A percentile compares a stretch with the other conserved stretches of the same genome.
These are phyloP conservation scores for Suhomyces tanzawaensis DNA, from an alignment of 805 yeast genomes.

Conservation along the genomic window DNA sequence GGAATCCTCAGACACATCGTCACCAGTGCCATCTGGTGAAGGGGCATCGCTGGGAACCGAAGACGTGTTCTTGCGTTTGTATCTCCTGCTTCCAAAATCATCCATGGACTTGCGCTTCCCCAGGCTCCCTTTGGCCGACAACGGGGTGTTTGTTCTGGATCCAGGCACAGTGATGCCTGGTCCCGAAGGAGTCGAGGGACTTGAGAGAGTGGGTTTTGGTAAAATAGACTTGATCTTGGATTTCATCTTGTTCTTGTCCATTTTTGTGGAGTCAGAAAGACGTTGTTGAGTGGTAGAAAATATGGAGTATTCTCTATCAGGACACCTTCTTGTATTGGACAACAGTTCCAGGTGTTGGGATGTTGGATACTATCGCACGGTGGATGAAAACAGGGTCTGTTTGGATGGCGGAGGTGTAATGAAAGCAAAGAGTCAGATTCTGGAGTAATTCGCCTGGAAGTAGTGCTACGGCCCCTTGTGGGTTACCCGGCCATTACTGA, in stretches of 20 bases:
- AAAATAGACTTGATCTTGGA: slow-evolving; percentile 40
- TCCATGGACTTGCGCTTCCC: slow-evolving; percentile 3
- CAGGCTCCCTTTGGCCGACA: neutral
- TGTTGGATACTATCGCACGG: no score
- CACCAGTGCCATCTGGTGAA: slow-evolving; percentile 1
- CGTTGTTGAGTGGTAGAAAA: no score
- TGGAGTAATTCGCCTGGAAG: neutral
- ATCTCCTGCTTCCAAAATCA: slow-evolving; percentile 4
- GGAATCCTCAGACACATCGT: slow-evolving; percentile 3
- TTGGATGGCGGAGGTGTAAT: no score
- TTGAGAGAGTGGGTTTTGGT: slow-evolving; percentile 36
- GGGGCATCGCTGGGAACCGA: slow-evolving; percentile 2
- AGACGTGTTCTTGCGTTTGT: slow-evolving; percentile 12
- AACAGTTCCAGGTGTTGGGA: no score
- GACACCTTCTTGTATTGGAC: no score
- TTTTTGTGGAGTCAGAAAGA: no score
- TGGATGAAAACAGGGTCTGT: no score
- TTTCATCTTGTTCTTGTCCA: slow-evolving; percentile 41
- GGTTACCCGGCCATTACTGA: slow-evolving; percentile 20
- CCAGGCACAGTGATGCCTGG: slow-evolving; percentile 3
- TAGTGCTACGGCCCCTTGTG: neutral
- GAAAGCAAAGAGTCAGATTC: no score
- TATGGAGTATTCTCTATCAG: no score
- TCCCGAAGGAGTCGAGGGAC: slow-evolving; percentile 14
- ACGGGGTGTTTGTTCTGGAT: neutral